Base-by-base conservation (phyloP, 2,329 filamentous ascomycete species). In the Aspergillus costaricaensis region DNA sequence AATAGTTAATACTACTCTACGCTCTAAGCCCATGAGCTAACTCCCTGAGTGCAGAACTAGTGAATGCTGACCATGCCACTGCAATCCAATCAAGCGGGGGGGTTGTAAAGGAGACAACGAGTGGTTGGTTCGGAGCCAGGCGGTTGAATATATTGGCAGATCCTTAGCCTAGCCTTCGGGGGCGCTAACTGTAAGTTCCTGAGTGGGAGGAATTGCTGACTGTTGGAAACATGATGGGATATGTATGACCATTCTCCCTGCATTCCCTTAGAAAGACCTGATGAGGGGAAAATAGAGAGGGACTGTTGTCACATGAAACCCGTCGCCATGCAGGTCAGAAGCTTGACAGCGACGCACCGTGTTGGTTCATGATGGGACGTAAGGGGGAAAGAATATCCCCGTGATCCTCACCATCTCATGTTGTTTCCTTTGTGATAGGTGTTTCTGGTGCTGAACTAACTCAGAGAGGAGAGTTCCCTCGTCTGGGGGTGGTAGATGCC, bases 311-410 rank as follows among this genome's bases (percentile, higher is more conserved):
- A 50, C 44, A 49, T 49, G 44, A 23, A 15, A 30, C 15, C 44
- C 12, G 47, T 50, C 47, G 32, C n/a, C 25, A 27, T 50, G 47
- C 47, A 50, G 47, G 47, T 30, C 47, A 30, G 47, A 50, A 50
- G 47, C 47, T 50, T 50, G 23, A 17, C 25, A 27, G n/a, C 47
- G 15, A 19, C 6, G 47, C 47, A 50, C 19, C 23, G 15, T 49
- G 44, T 23, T 9, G 21, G 10, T 27, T 23, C 19, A 15, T n/a
- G 23, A 25, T 15, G 21, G 47, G 47, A 27, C 25, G 25, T 50
- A 23, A 44, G 17, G 41, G 41, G 19, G 39, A 5, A 36, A 36
- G 30, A 23, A 12, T 14, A 44, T 4, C 41, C 19, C 41, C 10
- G 19, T 23, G 19, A 44, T 44, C 15, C 10, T 3, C 19, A 44